Conservation (phyloP, 192 early-diverging fungal genomes). For the Coemansia sp. region DNA sequence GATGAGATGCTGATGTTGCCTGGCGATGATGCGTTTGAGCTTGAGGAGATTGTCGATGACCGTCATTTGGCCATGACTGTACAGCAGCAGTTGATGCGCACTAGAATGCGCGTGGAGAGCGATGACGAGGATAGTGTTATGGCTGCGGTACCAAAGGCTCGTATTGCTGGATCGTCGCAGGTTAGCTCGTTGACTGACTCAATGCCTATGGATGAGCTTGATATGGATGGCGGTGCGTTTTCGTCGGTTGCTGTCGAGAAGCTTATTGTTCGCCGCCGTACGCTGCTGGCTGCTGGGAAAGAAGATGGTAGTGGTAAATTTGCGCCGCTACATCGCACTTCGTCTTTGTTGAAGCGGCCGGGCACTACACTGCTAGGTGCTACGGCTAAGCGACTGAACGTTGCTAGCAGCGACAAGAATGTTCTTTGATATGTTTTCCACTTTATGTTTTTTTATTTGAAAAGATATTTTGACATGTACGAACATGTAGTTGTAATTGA, state of each 20-base stretch:
- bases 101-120: conserved; percentile 20
- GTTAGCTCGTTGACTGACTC: not conserved
- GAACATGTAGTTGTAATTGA: not conserved
- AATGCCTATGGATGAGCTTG: not conserved
- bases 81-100: conserved; percentile 21
- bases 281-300: conserved; percentile 7
- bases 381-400: not conserved
- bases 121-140: conserved; percentile 7
- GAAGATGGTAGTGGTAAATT: not conserved
- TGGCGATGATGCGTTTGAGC: conserved; percentile 17
- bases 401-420: not conserved
- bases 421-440: not conserved
- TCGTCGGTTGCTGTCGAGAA: conserved; percentile 35
- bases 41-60: conserved; percentile 42
- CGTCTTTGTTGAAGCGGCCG: conserved; percentile 28
- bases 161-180: conserved; percentile 9
- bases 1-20: conserved; percentile 21
- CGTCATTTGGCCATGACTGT: conserved; percentile 14
- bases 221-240: conserved; percentile 19
- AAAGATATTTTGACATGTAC: not conserved
- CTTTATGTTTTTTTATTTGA: not conserved
- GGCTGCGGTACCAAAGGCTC: not conserved
- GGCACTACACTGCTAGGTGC: conserved; percentile 13
- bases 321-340: not conserved
- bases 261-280: conserved; percentile 40